Percentiles rank a stretch among this genome's conserved stretches.
phyloP scores from a whole-genome alignment of 768 basidiomycete species.

The Sporobolomyces pararoseus region DNA sequence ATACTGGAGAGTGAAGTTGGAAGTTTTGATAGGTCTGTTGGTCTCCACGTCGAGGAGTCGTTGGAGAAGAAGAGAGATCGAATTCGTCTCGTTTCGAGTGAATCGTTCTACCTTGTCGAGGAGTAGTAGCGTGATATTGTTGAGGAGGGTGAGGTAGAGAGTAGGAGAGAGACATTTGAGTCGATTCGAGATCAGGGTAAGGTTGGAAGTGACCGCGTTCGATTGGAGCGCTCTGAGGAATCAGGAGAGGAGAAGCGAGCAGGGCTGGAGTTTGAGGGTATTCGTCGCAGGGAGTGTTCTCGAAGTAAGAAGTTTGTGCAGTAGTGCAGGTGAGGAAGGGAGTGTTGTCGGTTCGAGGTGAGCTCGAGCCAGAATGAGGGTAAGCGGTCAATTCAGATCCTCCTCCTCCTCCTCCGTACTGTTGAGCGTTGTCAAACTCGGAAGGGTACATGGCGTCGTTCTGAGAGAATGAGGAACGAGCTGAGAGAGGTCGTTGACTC shows the following conservation, averaged over 20 bases:
- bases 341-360: not conserved
- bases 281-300: not conserved
- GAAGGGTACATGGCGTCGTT: not conserved
- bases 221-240: slow-evolving; percentile 17
- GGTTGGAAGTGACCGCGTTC: slow-evolving; percentile 25
- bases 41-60: not conserved
- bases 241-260: slow-evolving; percentile 21
- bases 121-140: slow-evolving; percentile 12
- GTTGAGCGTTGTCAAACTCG: not conserved
- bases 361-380: slow-evolving; percentile 3
- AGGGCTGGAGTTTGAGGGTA: not conserved
- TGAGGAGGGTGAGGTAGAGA: slow-evolving; percentile 24
- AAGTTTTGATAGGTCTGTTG: not conserved
- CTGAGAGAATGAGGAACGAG: not conserved
- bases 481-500: not conserved
- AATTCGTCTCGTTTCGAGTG: slow-evolving; percentile 3
- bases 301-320: not conserved
- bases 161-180: slow-evolving; percentile 10
- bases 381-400: not conserved
- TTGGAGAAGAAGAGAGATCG: not conserved
- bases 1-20: slow-evolving; percentile 18
- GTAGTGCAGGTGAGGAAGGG: slow-evolving; percentile 7
- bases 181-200: slow-evolving; percentile 11
- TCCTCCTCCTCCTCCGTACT: not conserved
- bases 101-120: slow-evolving; percentile 16